These are phyloP conservation scores for Zizania palustris DNA, from an alignment of 202 grass and related monocot species.

Conservation along the genomic window DNA sequence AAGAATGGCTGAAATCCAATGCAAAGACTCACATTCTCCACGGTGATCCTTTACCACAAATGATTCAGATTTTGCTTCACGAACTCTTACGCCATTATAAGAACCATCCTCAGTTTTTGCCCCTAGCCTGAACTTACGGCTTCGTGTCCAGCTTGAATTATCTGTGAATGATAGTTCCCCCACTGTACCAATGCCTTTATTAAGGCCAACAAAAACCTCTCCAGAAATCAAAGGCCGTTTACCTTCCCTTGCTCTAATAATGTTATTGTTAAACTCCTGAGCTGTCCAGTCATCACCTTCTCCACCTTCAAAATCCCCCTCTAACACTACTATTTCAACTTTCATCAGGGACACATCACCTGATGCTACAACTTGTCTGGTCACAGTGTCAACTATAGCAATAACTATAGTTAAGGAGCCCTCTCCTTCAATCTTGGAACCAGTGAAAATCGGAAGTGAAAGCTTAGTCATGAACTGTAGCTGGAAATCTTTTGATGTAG, in stretches of 20 bases:
- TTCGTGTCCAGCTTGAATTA: constrained; percentile 97
- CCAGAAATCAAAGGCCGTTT: constrained; percentile 81
- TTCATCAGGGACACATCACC: constrained; percentile 58
- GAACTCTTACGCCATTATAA: constrained; percentile 71
- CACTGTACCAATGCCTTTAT: constrained; percentile 57
- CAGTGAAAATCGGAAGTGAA: constrained; percentile 96
- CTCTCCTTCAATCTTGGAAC: constrained; percentile 85
- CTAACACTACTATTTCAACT: constrained; percentile 86
- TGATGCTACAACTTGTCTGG: constrained; percentile 50
- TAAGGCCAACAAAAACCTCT: constrained; percentile 66
- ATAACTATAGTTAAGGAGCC: constrained; percentile 56
- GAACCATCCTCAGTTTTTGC: constrained; percentile 75
- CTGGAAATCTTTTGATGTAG: constrained; percentile 55
- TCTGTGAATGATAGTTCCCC: constrained; percentile 84
- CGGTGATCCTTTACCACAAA: constrained; percentile 98
- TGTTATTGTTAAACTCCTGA: constrained; percentile 87
- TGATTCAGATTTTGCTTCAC: constrained; percentile 79
- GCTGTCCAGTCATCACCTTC: constrained; percentile 69
- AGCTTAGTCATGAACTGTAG: constrained; percentile 82
- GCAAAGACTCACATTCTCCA: constrained; percentile 83
- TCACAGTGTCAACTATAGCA: constrained; percentile 63
- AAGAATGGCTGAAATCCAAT: constrained; percentile 25
- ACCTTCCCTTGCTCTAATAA: constrained; percentile 91
- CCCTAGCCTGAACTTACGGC: constrained; percentile 89
- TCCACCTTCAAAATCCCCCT: constrained; percentile 85